Conservation (phyloP, 176 grass and related monocot species). For the Alloteropsis semialata region DNA sequence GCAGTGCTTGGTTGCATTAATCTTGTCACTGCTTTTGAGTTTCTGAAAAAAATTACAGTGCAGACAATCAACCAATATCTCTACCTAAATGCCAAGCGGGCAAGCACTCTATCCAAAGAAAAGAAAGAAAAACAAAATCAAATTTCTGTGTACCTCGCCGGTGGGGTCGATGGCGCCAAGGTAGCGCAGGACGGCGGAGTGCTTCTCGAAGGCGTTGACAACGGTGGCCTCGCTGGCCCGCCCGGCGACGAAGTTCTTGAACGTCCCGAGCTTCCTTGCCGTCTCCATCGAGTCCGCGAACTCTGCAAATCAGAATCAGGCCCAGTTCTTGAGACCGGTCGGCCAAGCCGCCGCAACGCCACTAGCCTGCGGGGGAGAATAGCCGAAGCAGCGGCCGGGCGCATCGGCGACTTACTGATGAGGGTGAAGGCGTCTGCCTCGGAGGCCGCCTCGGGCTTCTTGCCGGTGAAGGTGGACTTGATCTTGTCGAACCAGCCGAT, state of each 20-base stretch:
- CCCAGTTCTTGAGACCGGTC: background rate
- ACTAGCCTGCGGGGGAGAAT: background rate
- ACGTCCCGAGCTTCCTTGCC: slow-evolving; percentile 67
- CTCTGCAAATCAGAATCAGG: slow-evolving; percentile 44
- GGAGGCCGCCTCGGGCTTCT: slow-evolving; percentile 35
- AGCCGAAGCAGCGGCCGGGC: background rate
- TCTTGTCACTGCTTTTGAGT: slow-evolving; percentile 68
- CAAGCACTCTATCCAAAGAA: background rate
- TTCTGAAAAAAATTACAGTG: slow-evolving; percentile 46
- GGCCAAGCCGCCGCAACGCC: background rate
- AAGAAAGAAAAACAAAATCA: background rate
- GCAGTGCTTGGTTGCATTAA: slow-evolving; percentile 73
- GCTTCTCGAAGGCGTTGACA: slow-evolving; percentile 58
- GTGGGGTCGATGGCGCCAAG: slow-evolving; percentile 63
- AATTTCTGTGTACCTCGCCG: slow-evolving; percentile 48
- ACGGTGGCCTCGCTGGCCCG: slow-evolving; percentile 63
- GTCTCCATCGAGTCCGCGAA: slow-evolving; percentile 85
- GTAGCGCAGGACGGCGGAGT: slow-evolving; percentile 68
- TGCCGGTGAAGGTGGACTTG: slow-evolving; percentile 81
- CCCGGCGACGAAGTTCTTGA: slow-evolving; percentile 79
- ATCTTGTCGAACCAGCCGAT: slow-evolving; percentile 93
- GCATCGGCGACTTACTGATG: slow-evolving; percentile 35
- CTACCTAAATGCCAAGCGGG: background rate
- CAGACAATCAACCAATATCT: background rate
- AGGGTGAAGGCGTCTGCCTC: slow-evolving; percentile 59